Conservation (phyloP, 2,329 filamentous ascomycete species). For the Nemania sp. region DNA sequence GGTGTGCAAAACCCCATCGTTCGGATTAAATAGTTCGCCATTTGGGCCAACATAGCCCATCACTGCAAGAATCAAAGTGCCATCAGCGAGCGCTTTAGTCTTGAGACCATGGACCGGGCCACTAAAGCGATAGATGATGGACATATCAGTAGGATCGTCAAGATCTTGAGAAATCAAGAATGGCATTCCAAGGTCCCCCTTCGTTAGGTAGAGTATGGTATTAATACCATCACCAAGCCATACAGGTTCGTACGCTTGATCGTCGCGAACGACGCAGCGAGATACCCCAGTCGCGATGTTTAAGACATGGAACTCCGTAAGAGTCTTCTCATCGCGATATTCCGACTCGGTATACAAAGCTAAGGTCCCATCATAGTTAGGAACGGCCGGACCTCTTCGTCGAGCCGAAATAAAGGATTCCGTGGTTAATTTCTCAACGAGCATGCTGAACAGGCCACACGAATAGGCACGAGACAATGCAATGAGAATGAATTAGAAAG, state of each 20-base stretch:
- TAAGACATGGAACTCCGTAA: slow-evolving; percentile 42
- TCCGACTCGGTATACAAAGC: slow-evolving; percentile 47
- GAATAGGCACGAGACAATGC: not conserved
- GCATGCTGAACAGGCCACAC: slow-evolving; percentile 12
- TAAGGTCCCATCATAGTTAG: slow-evolving; percentile 46
- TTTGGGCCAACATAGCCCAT: slow-evolving; percentile 40
- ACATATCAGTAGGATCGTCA: slow-evolving; percentile 28
- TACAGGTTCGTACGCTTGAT: slow-evolving; percentile 38
- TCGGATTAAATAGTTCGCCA: slow-evolving; percentile 41
- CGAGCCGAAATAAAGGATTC: slow-evolving; percentile 40
- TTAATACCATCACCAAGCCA: slow-evolving; percentile 43
- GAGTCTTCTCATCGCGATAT: slow-evolving; percentile 39
- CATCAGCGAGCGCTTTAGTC: slow-evolving; percentile 41
- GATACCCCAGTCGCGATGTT: slow-evolving; percentile 39
- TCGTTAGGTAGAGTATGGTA: slow-evolving; percentile 41
- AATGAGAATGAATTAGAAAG: too few relatives aligned
- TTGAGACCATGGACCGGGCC: slow-evolving; percentile 41
- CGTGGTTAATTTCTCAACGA: slow-evolving; percentile 37
- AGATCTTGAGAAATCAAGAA: slow-evolving; percentile 38
- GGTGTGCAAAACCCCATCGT: slow-evolving; percentile 33
- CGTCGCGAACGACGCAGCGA: slow-evolving; percentile 32
- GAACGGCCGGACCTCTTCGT: slow-evolving; percentile 41
- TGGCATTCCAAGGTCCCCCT: slow-evolving; percentile 37
- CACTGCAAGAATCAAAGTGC: slow-evolving; percentile 42
- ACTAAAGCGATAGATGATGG: slow-evolving; percentile 38